Percentiles rank a stretch among this genome's conserved stretches.
Evolutionary conservation across 177 flowering plant species (phyloP).

Genomic region (Telopea speciosissima): DNA sequence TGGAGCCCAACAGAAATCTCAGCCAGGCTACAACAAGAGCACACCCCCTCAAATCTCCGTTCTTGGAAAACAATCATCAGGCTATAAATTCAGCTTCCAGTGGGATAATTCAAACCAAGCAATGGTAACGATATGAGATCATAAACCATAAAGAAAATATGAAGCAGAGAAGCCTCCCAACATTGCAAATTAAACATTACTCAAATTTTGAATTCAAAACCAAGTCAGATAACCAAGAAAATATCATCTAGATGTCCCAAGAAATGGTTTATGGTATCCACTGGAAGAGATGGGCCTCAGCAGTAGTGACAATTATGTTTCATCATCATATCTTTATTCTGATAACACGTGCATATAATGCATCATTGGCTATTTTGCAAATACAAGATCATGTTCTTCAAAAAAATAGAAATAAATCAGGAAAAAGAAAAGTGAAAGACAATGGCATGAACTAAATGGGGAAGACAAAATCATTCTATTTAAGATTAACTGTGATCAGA

Average conservation of each 20-base stretch:
- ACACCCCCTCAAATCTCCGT: slow-evolving; percentile 44
- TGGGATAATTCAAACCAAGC: no score
- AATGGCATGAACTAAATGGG: no score
- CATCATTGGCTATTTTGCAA: no score
- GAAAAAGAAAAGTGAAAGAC: no score
- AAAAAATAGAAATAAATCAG: not conserved
- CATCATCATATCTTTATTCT: slow-evolving; percentile 19
- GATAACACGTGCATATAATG: slow-evolving; percentile 13
- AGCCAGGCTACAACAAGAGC: slow-evolving; percentile 30
- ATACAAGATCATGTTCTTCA: no score
- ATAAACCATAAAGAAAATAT: no score
- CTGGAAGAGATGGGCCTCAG: not conserved
- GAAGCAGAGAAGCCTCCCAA: no score
- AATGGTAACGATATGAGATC: no score
- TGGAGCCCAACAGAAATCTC: slow-evolving; percentile 29
- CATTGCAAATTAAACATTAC: not conserved
- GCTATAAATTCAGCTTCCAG: not conserved
- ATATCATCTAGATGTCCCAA: not conserved
- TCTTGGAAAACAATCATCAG: slow-evolving; percentile 19
- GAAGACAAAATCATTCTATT: no score
- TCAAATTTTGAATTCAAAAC: not conserved
- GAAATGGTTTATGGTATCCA: not conserved
- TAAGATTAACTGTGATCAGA: no score
- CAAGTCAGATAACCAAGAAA: not conserved
- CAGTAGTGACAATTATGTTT: slow-evolving; percentile 43